Evolutionary conservation across 257 asterid genomes (phyloP).

Genomic region (Jacaranda copaia): DNA sequence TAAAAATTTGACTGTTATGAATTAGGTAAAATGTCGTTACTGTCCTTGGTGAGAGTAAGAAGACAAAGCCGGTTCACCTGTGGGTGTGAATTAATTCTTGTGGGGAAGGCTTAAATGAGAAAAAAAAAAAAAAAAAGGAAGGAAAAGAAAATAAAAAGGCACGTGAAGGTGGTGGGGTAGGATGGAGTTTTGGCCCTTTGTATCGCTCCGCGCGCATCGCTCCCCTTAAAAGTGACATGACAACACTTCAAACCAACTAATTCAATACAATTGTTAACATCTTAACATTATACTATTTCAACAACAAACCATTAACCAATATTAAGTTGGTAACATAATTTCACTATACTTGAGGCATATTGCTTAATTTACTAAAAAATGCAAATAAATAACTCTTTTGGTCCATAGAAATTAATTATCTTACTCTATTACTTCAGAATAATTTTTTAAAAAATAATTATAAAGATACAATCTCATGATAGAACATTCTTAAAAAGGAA

Average conservation of each 20-base stretch:
- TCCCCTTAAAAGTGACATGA: conserved; percentile 35
- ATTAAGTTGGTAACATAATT: background rate
- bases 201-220: conserved; percentile 23
- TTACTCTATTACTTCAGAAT: no score
- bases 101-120: background rate
- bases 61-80: no score
- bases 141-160: conserved; percentile 4
- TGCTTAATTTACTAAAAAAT: no score
- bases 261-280: background rate
- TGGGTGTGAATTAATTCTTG: background rate
- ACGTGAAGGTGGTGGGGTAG: conserved; percentile 45
- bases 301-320: background rate
- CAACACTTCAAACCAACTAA: conserved; percentile 20
- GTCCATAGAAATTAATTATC: no score
- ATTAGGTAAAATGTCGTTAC: conserved; percentile 16
- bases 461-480: no score
- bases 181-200: background rate
- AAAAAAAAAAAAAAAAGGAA: no score
- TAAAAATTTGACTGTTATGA: no score
- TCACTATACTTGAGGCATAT: no score
- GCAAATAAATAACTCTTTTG: no score
- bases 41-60: background rate
- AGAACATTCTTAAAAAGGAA: no score
- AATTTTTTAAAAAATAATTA: no score
- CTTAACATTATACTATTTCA: background rate